Percentiles rank a stretch among this genome's conserved stretches.
Conservation (phyloP, 2,329 filamentous ascomycete genomes). For the Teratosphaeria pseudoeucalypti region DNA sequence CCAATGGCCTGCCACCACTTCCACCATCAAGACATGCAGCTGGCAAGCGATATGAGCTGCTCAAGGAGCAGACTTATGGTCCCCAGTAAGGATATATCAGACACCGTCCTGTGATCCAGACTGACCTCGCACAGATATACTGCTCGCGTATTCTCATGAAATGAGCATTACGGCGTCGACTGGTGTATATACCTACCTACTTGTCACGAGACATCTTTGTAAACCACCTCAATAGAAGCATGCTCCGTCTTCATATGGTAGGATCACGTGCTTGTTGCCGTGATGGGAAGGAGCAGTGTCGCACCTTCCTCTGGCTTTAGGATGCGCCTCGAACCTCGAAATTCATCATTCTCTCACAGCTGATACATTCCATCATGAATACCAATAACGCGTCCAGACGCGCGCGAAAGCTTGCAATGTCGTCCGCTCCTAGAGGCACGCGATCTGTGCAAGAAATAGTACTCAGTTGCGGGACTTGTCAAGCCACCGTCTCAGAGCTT, state of each 20-base stretch:
- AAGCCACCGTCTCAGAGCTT: conserved; percentile 34
- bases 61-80: conserved; percentile 61
- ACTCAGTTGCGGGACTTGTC: conserved; percentile 40
- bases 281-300: neutral
- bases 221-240: neutral
- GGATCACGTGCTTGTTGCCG: neutral
- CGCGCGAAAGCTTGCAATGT: conserved; percentile 4
- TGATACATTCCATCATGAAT: neutral
- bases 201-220: conserved; percentile 7
- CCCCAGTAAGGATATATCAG: conserved; percentile 24
- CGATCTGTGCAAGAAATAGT: conserved; percentile 23
- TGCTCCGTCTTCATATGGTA: neutral
- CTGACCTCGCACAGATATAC: conserved; percentile 1
- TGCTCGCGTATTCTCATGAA: neutral
- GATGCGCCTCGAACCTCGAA: neutral
- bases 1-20: conserved; percentile 74
- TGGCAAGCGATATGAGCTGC: conserved; percentile 60
- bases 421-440: conserved; percentile 1
- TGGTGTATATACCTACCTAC: neutral
- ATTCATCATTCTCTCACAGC: neutral
- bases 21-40: conserved; percentile 59
- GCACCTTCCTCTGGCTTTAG: conserved; percentile 1
- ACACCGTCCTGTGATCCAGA: neutral
- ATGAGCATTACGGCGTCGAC: neutral
- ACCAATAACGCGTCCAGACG: neutral